Conservation (phyloP, 805 yeast species). For the Peterozyma xylosa region DNA sequence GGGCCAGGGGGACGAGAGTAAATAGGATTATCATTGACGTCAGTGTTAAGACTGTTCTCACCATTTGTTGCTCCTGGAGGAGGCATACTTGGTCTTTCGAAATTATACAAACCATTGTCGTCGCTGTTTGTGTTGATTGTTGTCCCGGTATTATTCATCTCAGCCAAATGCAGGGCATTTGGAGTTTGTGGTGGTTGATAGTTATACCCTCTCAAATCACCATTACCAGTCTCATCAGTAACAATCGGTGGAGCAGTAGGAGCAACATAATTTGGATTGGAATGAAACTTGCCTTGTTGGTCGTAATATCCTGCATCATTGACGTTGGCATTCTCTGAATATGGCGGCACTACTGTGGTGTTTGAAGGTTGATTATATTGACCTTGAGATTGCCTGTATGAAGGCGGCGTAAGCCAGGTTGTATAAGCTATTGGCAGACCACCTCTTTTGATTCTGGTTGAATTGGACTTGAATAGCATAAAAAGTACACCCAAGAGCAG, state of each 20-base stretch:
- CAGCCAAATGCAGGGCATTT: not conserved
- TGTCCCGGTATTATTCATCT: not conserved
- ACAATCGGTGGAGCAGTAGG: constrained; percentile 36
- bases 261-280: constrained; percentile 19
- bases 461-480: constrained; percentile 48
- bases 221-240: constrained; percentile 74
- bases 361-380: constrained; percentile 39
- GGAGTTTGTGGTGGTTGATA: constrained; percentile 21
- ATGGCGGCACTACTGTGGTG: constrained; percentile 53
- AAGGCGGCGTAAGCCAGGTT: constrained; percentile 83
- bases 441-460: constrained; percentile 42
- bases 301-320: constrained; percentile 78
- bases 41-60: not conserved
- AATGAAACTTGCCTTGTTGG: constrained; percentile 42
- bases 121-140: not conserved
- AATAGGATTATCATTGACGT: not conserved
- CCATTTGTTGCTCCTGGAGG: not conserved
- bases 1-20: no score
- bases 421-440: constrained; percentile 65
- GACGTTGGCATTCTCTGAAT: constrained; percentile 59
- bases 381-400: constrained; percentile 58
- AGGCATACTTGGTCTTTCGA: not conserved
- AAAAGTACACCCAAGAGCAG: constrained; percentile 37
- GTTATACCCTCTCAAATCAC: constrained; percentile 45
- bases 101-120: not conserved